phyloP scores from a whole-genome alignment of 768 basidiomycete genomes.

The Xanthoconium stramineum region DNA sequence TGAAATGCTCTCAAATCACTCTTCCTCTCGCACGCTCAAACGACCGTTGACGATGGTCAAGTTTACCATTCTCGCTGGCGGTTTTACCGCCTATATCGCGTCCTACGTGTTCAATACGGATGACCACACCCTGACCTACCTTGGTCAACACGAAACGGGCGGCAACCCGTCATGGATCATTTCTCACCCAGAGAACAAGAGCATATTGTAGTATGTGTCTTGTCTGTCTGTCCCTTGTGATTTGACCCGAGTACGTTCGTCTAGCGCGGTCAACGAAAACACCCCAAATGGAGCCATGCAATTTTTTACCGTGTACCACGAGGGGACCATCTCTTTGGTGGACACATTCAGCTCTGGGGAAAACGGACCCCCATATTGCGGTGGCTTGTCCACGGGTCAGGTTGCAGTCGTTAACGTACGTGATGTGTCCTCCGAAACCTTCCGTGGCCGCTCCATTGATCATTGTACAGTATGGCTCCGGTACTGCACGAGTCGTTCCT shows the following conservation, averaged over 20 bases:
- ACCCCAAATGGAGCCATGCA: slow-evolving; percentile 42
- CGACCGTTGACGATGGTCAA: slow-evolving; percentile 51
- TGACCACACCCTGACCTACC: slow-evolving; percentile 43
- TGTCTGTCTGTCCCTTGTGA: background rate
- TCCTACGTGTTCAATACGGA: slow-evolving; percentile 61
- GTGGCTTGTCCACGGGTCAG: slow-evolving; percentile 50
- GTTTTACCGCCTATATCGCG: slow-evolving; percentile 57
- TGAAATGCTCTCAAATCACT: background rate
- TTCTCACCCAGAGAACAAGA: slow-evolving; percentile 51
- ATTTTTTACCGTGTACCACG: slow-evolving; percentile 47
- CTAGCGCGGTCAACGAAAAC: slow-evolving; percentile 61
- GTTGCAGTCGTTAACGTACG: slow-evolving; percentile 60
- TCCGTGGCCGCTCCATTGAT: background rate
- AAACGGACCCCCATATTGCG: slow-evolving; percentile 48
- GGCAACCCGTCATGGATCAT: slow-evolving; percentile 60
- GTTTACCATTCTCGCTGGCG: slow-evolving; percentile 67
- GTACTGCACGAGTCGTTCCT: slow-evolving; percentile 53
- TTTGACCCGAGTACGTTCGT: background rate
- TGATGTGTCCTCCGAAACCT: background rate
- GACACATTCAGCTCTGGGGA: slow-evolving; percentile 51
- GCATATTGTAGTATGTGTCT: slow-evolving; percentile 55
- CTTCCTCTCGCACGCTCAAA: background rate
- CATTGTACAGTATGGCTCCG: slow-evolving; percentile 44
- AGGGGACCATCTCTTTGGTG: slow-evolving; percentile 45
- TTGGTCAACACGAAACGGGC: slow-evolving; percentile 42